A percentile compares a stretch with the other conserved stretches of the same genome.
Conservation (phyloP, 805 yeast genomes). For the Barnettozyma siamensis region DNA sequence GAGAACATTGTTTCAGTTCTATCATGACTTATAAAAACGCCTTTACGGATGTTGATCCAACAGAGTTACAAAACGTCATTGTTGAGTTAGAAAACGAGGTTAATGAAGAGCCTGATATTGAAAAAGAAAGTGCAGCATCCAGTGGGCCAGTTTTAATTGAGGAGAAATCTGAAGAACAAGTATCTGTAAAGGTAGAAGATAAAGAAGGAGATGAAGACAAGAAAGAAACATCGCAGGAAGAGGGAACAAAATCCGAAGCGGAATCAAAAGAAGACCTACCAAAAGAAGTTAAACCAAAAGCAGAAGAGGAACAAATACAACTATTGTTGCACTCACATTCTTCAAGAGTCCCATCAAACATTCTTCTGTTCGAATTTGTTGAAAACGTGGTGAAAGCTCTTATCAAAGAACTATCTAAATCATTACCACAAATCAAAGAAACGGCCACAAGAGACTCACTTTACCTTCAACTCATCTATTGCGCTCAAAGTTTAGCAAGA, state of each 20-base stretch:
- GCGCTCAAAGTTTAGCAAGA: conserved; percentile 78
- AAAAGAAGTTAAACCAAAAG: neutral
- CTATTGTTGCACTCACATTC: too few species aligned
- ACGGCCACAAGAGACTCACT: conserved; percentile 53
- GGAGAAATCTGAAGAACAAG: neutral
- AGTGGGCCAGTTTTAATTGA: conserved; percentile 4
- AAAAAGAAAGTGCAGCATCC: neutral
- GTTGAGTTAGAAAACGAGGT: conserved; percentile 12
- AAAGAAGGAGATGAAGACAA: conserved; percentile 19
- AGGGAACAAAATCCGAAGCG: conserved; percentile 2
- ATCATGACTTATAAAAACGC: conserved; percentile 60
- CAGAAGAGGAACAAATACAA: neutral
- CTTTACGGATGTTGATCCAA: conserved; percentile 38
- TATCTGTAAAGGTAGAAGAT: neutral
- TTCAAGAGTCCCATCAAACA: conserved; percentile 17
- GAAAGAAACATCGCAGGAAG: conserved; percentile 1
- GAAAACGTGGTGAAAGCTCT: conserved; percentile 28
- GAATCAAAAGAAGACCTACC: too few species aligned
- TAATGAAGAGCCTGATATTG: conserved; percentile 9
- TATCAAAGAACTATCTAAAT: conserved; percentile 27
- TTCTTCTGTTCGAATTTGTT: conserved; percentile 34
- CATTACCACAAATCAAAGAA: conserved; percentile 31
- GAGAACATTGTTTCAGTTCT: conserved; percentile 78
- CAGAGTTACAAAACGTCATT: conserved; percentile 17
- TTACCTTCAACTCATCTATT: conserved; percentile 77